A percentile compares a stretch with the other conserved stretches of the same genome.
phyloP scores from a whole-genome alignment of 257 asterid species.

The Ajuga chamaepitys region DNA sequence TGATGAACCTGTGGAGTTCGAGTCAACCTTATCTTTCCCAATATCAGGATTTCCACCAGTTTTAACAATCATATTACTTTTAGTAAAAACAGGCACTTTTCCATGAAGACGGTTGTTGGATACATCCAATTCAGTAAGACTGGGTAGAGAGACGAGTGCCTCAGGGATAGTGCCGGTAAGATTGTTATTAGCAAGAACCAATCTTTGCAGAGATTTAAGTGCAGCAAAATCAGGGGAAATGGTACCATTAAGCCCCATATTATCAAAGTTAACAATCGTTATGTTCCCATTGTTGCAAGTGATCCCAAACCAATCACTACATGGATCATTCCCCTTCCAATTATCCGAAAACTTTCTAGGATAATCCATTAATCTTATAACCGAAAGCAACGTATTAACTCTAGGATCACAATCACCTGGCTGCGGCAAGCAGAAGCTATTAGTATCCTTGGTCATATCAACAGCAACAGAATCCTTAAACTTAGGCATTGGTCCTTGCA shows the following conservation, averaged over 20 bases:
- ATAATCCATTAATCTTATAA: conserved; percentile 46
- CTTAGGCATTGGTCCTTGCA: conserved; percentile 85
- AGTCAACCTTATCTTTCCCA: conserved; percentile 42
- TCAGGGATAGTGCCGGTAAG: conserved; percentile 67
- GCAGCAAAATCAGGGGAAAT: conserved; percentile 62
- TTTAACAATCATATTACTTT: conserved; percentile 42
- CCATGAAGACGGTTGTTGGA: conserved; percentile 75
- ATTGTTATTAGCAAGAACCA: conserved; percentile 72
- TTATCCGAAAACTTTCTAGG: conserved; percentile 65
- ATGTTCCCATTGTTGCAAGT: conserved; percentile 68
- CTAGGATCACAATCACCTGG: conserved; percentile 80
- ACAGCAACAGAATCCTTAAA: conserved; percentile 51
- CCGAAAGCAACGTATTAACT: conserved; percentile 48
- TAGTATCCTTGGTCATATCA: conserved; percentile 45
- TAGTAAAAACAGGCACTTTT: conserved; percentile 60
- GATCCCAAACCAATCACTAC: conserved; percentile 78
- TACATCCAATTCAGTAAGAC: conserved; percentile 58
- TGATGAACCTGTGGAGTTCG: conserved; percentile 23
- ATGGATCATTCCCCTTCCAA: conserved; percentile 84
- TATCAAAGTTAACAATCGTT: conserved; percentile 72
- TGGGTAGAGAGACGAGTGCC: conserved; percentile 46
- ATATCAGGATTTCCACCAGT: conserved; percentile 64
- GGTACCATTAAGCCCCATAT: conserved; percentile 66
- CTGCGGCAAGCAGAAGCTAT: conserved; percentile 75
- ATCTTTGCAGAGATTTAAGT: conserved; percentile 51